phyloP scores from a whole-genome alignment of 192 early-diverging fungal species.

The Haplosporangium gracile region DNA sequence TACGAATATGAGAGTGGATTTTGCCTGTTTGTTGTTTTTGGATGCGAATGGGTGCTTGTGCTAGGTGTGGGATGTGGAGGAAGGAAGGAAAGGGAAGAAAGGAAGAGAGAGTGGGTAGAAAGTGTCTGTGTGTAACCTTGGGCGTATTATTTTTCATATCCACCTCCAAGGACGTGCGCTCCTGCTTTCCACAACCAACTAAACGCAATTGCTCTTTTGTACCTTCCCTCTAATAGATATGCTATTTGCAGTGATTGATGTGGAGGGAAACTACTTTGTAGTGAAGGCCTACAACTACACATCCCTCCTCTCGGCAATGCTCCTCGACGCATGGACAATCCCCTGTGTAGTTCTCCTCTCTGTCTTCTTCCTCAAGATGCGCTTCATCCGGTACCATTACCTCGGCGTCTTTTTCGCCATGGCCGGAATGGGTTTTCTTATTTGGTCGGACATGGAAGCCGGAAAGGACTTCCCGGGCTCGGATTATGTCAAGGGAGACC shows the following conservation, averaged over 20 bases:
- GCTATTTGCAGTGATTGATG: slow-evolving; percentile 75
- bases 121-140: slow-evolving; percentile 10
- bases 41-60: background rate
- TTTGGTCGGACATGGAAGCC: slow-evolving; percentile 73
- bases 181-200: background rate
- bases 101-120: no score
- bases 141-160: background rate
- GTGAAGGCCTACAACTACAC: slow-evolving; percentile 84
- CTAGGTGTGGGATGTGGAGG: background rate
- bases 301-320: slow-evolving; percentile 80
- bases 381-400: slow-evolving; percentile 76
- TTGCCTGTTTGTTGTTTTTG: background rate
- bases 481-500: slow-evolving; percentile 73
- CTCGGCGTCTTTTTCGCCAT: slow-evolving; percentile 78
- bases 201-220: background rate
- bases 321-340: slow-evolving; percentile 83
- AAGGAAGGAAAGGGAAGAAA: background rate
- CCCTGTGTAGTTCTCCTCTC: slow-evolving; percentile 78
- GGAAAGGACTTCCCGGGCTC: slow-evolving; percentile 65
- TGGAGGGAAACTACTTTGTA: slow-evolving; percentile 87
- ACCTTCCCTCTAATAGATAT: slow-evolving; percentile 53
- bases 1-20: background rate
- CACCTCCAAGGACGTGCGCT: background rate
- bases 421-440: slow-evolving; percentile 75
- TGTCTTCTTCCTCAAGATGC: slow-evolving; percentile 71